Percentiles rank a stretch among this genome's conserved stretches.
These are phyloP conservation scores for Diversispora epigaea DNA, from an alignment of 192 early-diverging fungal species.

Conservation along the genomic window DNA sequence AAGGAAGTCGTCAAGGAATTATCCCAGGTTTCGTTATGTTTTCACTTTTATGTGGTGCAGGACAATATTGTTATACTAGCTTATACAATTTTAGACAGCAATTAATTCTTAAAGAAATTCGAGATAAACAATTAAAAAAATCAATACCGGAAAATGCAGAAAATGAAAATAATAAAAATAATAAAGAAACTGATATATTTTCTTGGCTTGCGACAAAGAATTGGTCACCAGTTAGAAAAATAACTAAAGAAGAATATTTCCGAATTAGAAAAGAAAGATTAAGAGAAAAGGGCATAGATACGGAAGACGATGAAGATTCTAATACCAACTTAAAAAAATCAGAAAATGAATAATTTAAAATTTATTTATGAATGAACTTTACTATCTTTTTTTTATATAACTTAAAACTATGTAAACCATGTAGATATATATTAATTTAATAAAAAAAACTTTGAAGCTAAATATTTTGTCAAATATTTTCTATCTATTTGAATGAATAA, in stretches of 20 bases:
- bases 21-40: not conserved
- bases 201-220: not conserved
- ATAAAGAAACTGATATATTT: not conserved
- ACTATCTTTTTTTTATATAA: too few species aligned
- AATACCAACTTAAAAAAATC: too few species aligned
- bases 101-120: constrained; percentile 10
- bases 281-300: not conserved
- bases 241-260: constrained; percentile 10
- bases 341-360: too few species aligned
- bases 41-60: constrained; percentile 6
- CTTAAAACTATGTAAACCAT: too few species aligned
- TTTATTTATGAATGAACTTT: too few species aligned
- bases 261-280: not conserved
- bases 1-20: not conserved
- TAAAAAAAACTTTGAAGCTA: too few species aligned
- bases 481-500: too few species aligned
- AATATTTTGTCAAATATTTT: too few species aligned
- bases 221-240: constrained; percentile 12
- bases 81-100: constrained; percentile 10
- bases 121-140: not conserved
- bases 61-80: constrained; percentile 9
- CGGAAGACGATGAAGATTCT: not conserved
- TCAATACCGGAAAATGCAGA: not conserved
- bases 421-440: too few species aligned
- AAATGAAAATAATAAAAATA: not conserved